These are phyloP conservation scores for Penicillium sp. DNA, from an alignment of 2,329 filamentous ascomycete genomes.

Conservation along the genomic window DNA sequence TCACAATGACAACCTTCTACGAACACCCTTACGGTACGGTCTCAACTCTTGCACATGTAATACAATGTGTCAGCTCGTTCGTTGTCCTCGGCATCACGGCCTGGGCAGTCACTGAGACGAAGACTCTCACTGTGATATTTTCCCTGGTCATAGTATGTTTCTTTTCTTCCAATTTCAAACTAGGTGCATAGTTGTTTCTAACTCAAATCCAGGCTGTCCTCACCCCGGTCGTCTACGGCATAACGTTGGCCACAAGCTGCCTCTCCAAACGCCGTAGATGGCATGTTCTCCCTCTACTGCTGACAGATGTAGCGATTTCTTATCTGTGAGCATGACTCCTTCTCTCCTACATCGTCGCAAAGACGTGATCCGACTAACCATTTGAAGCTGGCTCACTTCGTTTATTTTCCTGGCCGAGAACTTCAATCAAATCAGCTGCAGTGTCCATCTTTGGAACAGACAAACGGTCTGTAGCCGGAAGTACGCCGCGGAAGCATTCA, in stretches of 20 bases:
- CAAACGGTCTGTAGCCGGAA: slow-evolving; percentile 19
- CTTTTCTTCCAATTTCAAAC: neutral
- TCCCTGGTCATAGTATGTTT: slow-evolving; percentile 17
- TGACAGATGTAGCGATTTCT: slow-evolving; percentile 12
- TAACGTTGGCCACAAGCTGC: slow-evolving; percentile 8
- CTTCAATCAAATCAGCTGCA: slow-evolving; percentile 19
- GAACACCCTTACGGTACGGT: slow-evolving; percentile 11
- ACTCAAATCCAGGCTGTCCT: slow-evolving; percentile 8
- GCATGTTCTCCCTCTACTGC: slow-evolving; percentile 13
- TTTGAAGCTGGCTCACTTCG: slow-evolving; percentile 20
- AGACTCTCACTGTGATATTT: slow-evolving; percentile 22
- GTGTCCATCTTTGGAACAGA: slow-evolving; percentile 16
- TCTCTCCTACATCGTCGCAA: neutral
- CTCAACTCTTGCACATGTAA: slow-evolving; percentile 10
- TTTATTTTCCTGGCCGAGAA: slow-evolving; percentile 21
- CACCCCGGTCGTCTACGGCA: slow-evolving; percentile 9
- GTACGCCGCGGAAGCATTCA: slow-evolving; percentile 21
- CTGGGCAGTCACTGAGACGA: slow-evolving; percentile 18
- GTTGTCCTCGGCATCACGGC: slow-evolving; percentile 23
- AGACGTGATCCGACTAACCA: neutral
- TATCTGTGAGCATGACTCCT: slow-evolving; percentile 14
- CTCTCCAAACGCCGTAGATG: slow-evolving; percentile 6
- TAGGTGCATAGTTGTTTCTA: too few relatives aligned
- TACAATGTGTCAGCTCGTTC: slow-evolving; percentile 16
- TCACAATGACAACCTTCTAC: slow-evolving; percentile 8